These are phyloP conservation scores for Casaregolazyma suthepensis DNA, from an alignment of 1,139 yeast genomes.

Conservation along the genomic window DNA sequence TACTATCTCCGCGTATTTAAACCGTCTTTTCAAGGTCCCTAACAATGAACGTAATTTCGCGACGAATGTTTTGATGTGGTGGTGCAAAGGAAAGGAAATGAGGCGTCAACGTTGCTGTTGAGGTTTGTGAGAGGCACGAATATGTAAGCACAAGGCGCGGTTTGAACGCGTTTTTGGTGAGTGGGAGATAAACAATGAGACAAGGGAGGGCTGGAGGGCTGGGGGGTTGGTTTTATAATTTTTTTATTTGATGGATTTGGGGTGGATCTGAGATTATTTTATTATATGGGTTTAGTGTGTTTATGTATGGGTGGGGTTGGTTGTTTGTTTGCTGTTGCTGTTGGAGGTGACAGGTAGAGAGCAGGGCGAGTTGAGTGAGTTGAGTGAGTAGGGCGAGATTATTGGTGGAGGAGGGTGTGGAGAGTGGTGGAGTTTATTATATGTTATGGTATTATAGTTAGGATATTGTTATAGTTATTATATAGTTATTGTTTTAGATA, in stretches of 20 bases:
- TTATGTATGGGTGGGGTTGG: no score
- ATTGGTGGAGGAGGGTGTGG: no score
- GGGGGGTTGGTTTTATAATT: neutral
- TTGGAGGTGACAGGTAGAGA: no score
- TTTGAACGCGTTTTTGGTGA: neutral
- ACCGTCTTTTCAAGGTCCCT: neutral
- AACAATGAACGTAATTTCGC: neutral
- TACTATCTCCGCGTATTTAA: neutral
- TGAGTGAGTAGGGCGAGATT: no score
- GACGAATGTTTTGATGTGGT: neutral
- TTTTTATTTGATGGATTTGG: neutral
- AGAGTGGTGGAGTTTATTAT: no score
- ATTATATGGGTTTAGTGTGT: no score
- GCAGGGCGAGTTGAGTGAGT: no score
- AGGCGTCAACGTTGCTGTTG: neutral
- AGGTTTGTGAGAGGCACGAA: neutral
- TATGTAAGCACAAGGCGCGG: neutral
- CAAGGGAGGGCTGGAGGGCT: conserved; percentile 30
- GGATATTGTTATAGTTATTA: no score
- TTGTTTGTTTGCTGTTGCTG: no score
- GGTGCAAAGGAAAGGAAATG: neutral
- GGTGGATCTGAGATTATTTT: neutral
- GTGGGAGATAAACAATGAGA: conserved; percentile 33
- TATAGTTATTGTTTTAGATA: no score
- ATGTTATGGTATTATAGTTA: no score